Conservation (phyloP, 2,329 filamentous ascomycete genomes). For the Penicillium oxalicum region DNA sequence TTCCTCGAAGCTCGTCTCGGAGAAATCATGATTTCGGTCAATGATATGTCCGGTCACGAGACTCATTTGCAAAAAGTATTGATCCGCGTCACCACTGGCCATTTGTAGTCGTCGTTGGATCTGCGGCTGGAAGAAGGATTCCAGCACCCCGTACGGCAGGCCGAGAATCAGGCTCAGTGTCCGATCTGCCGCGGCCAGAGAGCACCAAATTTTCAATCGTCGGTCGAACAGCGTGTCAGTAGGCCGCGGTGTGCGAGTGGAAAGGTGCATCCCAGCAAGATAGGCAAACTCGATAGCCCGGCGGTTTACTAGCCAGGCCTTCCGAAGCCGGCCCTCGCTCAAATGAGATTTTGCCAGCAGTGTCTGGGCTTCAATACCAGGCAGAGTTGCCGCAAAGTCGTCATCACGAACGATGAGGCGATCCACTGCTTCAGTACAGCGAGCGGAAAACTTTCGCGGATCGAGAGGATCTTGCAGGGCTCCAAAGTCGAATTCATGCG, state of each 20-base stretch:
- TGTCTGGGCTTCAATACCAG: constrained; percentile 50
- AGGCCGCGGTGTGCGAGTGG: constrained; percentile 24
- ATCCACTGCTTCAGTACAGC: constrained; percentile 44
- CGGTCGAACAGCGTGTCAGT: constrained; percentile 24
- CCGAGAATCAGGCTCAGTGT: constrained; percentile 50
- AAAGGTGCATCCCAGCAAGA: constrained; percentile 45
- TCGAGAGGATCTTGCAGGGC: constrained; percentile 34
- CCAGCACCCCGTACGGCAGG: constrained; percentile 42
- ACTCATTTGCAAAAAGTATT: constrained; percentile 28
- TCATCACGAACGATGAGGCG: constrained; percentile 46
- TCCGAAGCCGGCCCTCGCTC: constrained; percentile 51
- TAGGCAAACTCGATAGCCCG: constrained; percentile 49
- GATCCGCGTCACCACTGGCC: constrained; percentile 18
- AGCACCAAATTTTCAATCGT: constrained; percentile 36
- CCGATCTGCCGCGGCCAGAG: constrained; percentile 43
- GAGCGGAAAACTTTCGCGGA: constrained; percentile 41
- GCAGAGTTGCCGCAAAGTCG: constrained; percentile 45
- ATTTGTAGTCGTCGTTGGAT: constrained; percentile 18
- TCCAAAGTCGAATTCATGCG: constrained; percentile 35
- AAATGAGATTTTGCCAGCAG: constrained; percentile 49
- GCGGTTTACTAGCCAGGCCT: constrained; percentile 49
- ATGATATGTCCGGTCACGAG: constrained; percentile 36
- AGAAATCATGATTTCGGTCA: constrained; percentile 38
- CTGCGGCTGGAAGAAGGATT: constrained; percentile 27
- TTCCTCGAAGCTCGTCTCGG: constrained; percentile 31